Evolutionary conservation across 306 rosid genomes (phyloP), one percentile per base, ranked within the genome.

Genomic region (Quercus rubra): DNA sequence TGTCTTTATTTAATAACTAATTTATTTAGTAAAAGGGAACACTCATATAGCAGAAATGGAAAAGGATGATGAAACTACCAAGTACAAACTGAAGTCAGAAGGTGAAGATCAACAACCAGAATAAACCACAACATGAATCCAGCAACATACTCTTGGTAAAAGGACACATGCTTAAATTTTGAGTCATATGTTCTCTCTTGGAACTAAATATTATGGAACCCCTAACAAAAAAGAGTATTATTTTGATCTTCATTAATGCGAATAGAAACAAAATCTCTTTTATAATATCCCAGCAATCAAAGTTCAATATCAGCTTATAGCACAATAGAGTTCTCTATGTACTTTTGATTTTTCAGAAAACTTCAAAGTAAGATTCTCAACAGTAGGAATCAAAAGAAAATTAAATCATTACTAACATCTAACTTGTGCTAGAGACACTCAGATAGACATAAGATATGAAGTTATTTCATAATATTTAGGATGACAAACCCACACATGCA

Each of bases 401-500:
- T 3, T 23, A 35, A 68, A 35, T 35, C 27, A 15, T 6, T 66
- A 28, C 54, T 19, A 35, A n/a, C 72, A 68, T 33, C 41, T 59
- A 23, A 13, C 17, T 49, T 12, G 3, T 19, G n/a, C n/a, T 25
- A 33, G 72, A 33, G 6, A 28, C 18, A 68, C 27, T n/a, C 72
- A 35, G 11, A 68, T 49, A 68, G 33, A 67, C 41, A 33, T 15
- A 31, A 31, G 21, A 57, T n/a, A 20, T 2, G 21, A 25, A 20
- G 38, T 25, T 14, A 27, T 21, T 67, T 67, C 51, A 21, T 30
- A 19, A 23, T 23, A 27, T 59, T 62, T 55, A 51, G 35, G 74
- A 68, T 52, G 67, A 58, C 38, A 56, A 74, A 75, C 57, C 61
- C 76, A 77, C 41, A 38, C 23, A 75, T 49, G 70, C 33, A 78